A percentile compares a stretch with the other conserved stretches of the same genome.
Evolutionary conservation across 495 filamentous ascomycete species (phyloP).

Genomic region (Aspergillus conjunctus): DNA sequence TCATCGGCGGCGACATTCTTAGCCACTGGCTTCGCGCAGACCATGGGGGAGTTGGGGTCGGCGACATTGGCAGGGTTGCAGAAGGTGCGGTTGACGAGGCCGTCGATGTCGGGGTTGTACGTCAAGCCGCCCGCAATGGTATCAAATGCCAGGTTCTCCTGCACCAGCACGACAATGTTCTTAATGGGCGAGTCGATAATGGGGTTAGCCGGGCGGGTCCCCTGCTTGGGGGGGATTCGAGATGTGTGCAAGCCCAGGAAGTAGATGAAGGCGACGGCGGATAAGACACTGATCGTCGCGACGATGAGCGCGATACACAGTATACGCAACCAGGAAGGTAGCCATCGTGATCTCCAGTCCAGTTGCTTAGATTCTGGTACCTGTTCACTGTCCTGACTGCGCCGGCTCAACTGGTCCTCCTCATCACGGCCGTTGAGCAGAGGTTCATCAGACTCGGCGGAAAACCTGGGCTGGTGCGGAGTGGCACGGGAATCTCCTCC

Average conservation of each 20-base stretch:
- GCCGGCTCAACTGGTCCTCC: background rate
- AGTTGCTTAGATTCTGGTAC: background rate
- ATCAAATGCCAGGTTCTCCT: constrained; percentile 51
- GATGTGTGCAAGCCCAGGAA: background rate
- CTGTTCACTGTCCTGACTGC: background rate
- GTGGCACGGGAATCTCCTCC: background rate
- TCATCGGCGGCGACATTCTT: constrained; percentile 46
- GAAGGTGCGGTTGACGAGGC: constrained; percentile 36
- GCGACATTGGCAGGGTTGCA: constrained; percentile 47
- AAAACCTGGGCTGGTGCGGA: background rate
- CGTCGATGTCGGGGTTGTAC: constrained; percentile 39
- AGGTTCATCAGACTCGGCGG: background rate
- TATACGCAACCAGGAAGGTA: background rate
- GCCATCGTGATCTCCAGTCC: background rate
- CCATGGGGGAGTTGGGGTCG: constrained; percentile 31
- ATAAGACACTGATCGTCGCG: background rate
- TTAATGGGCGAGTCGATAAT: background rate
- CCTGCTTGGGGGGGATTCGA: background rate
- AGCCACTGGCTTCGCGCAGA: constrained; percentile 39
- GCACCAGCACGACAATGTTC: constrained; percentile 39
- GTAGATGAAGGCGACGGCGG: background rate
- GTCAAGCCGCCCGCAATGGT: constrained; percentile 43
- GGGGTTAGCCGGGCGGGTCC: background rate
- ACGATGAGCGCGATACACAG: background rate
- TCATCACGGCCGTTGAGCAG: background rate